Percentiles rank a stretch among this genome's conserved stretches.
These are phyloP conservation scores for Tagetes patula DNA, from an alignment of 129 eudicot genomes.

Conservation along the genomic window DNA sequence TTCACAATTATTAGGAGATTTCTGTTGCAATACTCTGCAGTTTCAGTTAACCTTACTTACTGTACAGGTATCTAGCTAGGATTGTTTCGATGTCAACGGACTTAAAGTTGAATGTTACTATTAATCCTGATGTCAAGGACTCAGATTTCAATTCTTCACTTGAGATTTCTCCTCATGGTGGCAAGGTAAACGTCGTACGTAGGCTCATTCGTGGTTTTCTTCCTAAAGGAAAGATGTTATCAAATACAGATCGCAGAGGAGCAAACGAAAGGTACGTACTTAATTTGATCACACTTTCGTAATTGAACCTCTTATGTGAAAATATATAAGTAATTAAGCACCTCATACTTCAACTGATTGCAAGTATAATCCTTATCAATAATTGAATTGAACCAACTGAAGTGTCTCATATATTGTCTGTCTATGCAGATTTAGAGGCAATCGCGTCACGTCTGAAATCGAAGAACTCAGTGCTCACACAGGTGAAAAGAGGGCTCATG, in stretches of 20 bases:
- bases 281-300: neutral
- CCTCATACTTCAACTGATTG: neutral
- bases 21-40: conserved; percentile 2
- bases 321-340: neutral
- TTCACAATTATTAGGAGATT: neutral
- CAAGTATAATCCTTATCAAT: neutral
- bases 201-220: conserved; percentile 48
- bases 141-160: conserved; percentile 39
- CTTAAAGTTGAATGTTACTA: conserved; percentile 46
- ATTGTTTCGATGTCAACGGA: conserved; percentile 38
- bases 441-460: conserved; percentile 31
- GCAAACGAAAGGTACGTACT: conserved; percentile 51
- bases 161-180: conserved; percentile 39
- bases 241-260: conserved; percentile 44
- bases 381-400: neutral
- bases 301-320: neutral
- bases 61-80: conserved; percentile 28
- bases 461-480: conserved; percentile 23
- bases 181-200: conserved; percentile 42
- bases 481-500: conserved; percentile 49
- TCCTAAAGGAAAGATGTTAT: conserved; percentile 36
- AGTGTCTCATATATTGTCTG: neutral
- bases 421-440: conserved; percentile 47
- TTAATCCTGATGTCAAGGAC: conserved; percentile 44
- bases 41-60: neutral